Base-by-base conservation (phyloP, 2,329 filamentous ascomycete genomes). In the Fusarium sp. region DNA sequence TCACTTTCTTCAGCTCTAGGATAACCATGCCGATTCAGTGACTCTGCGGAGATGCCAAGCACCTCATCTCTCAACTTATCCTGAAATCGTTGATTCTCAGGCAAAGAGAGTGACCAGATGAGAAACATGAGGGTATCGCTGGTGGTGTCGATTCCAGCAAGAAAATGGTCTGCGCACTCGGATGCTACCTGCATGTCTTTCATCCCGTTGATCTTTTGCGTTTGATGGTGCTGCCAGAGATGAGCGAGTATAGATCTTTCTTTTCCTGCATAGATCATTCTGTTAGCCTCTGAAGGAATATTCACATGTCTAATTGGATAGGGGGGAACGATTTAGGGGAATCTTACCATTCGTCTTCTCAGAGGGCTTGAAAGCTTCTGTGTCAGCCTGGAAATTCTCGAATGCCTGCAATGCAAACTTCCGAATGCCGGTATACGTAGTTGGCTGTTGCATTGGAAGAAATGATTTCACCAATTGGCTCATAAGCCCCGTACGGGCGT, bases 121-220 rank as follows among this genome's bases (percentile, higher is more conserved):
- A 85, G 76, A 67, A 87, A 89, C 83, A 87, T 87, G 2, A 88
- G 68, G 0, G 86, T 86, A 59, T 89, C 86, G 27, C 85, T 85
- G 1, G 87, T 88, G 0, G 87, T 89, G 66, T 89, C 86, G 11
- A 89, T 87, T 0, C 87, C 87, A 0, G 87, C 88, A 1, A 87
- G 80, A 14, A 89, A 82, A 67, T 89, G 88, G 63, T 89, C 88
- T 1, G 87, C 87, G 14, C 82, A 84, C 76, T 89, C 88, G 0
- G 87, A 87, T 1, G 88, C 88, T 42, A 87, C 85, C 22, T 88
- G 85, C 8, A 87, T 72, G 35, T 85, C 83, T 11, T 81, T 79
- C 5, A 87, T 74, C 4, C 76, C 72, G 22, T 45, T 45, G 13
- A 10, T 64, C 35, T 78, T 81, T 4, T 77, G 72, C 7, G 76